Conservation (phyloP, 306 rosid species). For the Glycine latifolia region DNA sequence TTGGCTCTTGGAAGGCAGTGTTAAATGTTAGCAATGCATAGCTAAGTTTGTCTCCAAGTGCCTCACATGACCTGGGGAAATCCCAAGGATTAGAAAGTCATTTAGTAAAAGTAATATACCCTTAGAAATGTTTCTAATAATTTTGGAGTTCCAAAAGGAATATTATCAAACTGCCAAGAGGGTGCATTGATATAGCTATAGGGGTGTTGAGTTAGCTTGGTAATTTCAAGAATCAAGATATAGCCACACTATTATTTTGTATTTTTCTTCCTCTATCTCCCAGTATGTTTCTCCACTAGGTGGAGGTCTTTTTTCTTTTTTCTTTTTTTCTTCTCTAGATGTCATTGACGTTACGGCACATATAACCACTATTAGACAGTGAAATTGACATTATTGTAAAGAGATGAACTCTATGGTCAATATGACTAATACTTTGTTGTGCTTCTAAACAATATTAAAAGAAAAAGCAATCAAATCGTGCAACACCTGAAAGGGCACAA, state of each 20-base stretch:
- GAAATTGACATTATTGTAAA: neutral
- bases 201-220: constrained; percentile 11
- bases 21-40: neutral
- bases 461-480: constrained; percentile 31
- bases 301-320: neutral
- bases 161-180: neutral
- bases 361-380: neutral
- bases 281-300: neutral
- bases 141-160: constrained; percentile 29
- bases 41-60: constrained; percentile 22
- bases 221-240: constrained; percentile 25
- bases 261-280: neutral
- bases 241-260: constrained; percentile 22
- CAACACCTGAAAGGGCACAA: neutral
- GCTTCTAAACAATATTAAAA: neutral
- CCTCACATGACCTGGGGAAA: constrained; percentile 30
- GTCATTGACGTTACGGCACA: constrained; percentile 44
- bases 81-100: constrained; percentile 27
- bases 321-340: neutral
- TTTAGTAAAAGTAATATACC: constrained; percentile 7
- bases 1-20: constrained; percentile 34
- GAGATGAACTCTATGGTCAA: neutral
- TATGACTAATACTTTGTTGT: constrained; percentile 24
- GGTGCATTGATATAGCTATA: neutral
- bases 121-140: neutral